Evolutionary conservation across 306 rosid species (phyloP).

Genomic region (Arachis stenosperma): DNA sequence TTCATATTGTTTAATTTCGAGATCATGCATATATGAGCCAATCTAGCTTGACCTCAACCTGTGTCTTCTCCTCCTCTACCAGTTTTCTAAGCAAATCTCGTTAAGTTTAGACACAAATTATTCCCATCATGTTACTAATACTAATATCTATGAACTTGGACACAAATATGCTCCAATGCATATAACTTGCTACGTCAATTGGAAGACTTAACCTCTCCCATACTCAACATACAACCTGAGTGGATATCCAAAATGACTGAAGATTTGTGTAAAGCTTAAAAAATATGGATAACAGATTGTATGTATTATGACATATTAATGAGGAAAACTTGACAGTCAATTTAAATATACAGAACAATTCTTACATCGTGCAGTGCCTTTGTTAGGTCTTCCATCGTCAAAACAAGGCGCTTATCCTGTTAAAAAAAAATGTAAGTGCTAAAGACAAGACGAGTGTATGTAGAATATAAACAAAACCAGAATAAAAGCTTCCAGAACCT

Average conservation of each 20-base stretch:
- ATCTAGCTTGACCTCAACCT: not conserved
- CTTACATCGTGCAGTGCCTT: constrained; percentile 70
- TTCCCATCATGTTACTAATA: not conserved
- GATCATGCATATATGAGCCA: not conserved
- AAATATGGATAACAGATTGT: not conserved
- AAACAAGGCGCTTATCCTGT: constrained; percentile 84
- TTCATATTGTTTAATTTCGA: too few relatives aligned
- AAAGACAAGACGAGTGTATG: constrained; percentile 8
- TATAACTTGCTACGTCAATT: too few relatives aligned
- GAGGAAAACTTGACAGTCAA: constrained; percentile 11
- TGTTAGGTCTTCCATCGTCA: constrained; percentile 85
- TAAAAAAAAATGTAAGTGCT: constrained; percentile 29
- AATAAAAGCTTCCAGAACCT: constrained; percentile 52
- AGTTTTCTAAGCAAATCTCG: not conserved
- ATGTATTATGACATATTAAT: constrained; percentile 5
- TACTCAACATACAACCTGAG: not conserved
- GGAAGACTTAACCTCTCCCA: not conserved
- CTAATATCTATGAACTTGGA: not conserved
- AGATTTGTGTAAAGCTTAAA: constrained; percentile 10
- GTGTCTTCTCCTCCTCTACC: not conserved
- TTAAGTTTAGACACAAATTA: not conserved
- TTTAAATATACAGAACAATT: constrained; percentile 35
- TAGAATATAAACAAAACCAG: constrained; percentile 6
- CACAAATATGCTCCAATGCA: not conserved
- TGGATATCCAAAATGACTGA: not conserved